Evolutionary conservation across 1,284 basidiomycete genomes (phyloP), one percentile per base, ranked within the genome.

Genomic region (Ceratobasidium sp.): DNA sequence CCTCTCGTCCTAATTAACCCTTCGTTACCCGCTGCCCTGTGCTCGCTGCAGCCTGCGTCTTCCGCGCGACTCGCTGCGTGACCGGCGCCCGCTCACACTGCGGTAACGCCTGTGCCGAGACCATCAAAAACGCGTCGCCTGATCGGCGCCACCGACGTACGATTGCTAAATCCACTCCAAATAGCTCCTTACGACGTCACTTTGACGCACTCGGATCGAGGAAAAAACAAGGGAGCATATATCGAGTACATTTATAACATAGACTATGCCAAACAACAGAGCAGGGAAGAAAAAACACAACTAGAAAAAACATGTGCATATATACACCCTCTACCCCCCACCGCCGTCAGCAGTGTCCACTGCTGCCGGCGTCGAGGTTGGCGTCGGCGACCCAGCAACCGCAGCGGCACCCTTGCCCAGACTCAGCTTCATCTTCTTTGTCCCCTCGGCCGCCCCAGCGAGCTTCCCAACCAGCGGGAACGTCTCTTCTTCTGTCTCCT

Each of bases 351-450:
- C 48, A 26, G 61, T 41, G 34, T 67, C 34, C 50, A 43, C 48
- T 26, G 60, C 12, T 26, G 61, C 12, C 43, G 60, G 60, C 28
- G 60, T 30, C 32, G 45, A 39, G 2, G 36, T 41, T 45, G 41
- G 58, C 8, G 67, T 8, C 23, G 67, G 52, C 67, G 62, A 55
- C 12, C 55, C 55, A 8, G 53, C 64, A 0, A 55, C 72, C 55
- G 46, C 65, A 23, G 59, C 48, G 48, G 72, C 72, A 2, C 41
- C 52, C 62, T 70, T 73, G 55, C 76, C 74, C 10, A 77, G 58
- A 46, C 74, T 91, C 73, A 93, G 82, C 81, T 91, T 92, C 77
- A 93, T 86, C 81, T 92, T 92, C 82, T 89, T 92, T 45, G 88
- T 87, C 71, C 87, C 86, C 77, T 90, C 71, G 36, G 26, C 59